phyloP scores from a whole-genome alignment of 495 filamentous ascomycete genomes.

The Xylaria castorea region DNA sequence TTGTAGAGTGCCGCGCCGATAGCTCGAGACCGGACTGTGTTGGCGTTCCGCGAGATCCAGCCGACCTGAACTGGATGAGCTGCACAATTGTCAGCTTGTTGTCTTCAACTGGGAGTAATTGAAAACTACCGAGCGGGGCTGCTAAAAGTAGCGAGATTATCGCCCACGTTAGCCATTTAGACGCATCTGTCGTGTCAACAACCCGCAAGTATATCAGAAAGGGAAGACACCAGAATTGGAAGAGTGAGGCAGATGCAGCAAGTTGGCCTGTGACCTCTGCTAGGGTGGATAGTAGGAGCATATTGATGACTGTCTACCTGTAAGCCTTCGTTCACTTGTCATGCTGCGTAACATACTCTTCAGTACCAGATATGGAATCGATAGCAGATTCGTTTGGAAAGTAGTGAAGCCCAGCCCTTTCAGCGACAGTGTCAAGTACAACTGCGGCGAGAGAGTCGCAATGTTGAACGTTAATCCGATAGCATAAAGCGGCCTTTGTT shows the following conservation, averaged over 20 bases:
- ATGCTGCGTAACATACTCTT: slow-evolving; percentile 40
- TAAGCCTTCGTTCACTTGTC: slow-evolving; percentile 20
- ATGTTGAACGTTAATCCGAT: slow-evolving; percentile 69
- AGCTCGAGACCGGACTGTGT: slow-evolving; percentile 68
- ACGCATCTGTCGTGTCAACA: slow-evolving; percentile 50
- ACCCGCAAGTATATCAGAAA: slow-evolving; percentile 62
- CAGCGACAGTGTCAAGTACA: slow-evolving; percentile 73
- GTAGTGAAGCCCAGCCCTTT: slow-evolving; percentile 69
- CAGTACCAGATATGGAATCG: slow-evolving; percentile 47
- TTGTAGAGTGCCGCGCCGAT: slow-evolving; percentile 73
- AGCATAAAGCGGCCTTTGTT: slow-evolving; percentile 65
- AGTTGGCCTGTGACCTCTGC: slow-evolving; percentile 58
- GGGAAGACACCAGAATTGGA: slow-evolving; percentile 63
- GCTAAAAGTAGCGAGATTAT: slow-evolving; percentile 64
- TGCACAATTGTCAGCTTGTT: slow-evolving; percentile 21
- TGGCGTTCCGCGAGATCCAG: slow-evolving; percentile 68
- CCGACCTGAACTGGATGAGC: slow-evolving; percentile 69
- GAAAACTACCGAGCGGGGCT: slow-evolving; percentile 60
- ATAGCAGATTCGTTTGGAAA: slow-evolving; percentile 66
- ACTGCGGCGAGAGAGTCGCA: slow-evolving; percentile 60
- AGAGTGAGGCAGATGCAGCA: slow-evolving; percentile 52
- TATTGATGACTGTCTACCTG: slow-evolving; percentile 43
- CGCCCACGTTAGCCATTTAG: slow-evolving; percentile 62
- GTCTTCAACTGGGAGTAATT: background rate
- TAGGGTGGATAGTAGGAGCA: slow-evolving; percentile 57